Evolutionary conservation across 2,329 filamentous ascomycete genomes (phyloP).

Genomic region (Colletotrichum tropicicola): DNA sequence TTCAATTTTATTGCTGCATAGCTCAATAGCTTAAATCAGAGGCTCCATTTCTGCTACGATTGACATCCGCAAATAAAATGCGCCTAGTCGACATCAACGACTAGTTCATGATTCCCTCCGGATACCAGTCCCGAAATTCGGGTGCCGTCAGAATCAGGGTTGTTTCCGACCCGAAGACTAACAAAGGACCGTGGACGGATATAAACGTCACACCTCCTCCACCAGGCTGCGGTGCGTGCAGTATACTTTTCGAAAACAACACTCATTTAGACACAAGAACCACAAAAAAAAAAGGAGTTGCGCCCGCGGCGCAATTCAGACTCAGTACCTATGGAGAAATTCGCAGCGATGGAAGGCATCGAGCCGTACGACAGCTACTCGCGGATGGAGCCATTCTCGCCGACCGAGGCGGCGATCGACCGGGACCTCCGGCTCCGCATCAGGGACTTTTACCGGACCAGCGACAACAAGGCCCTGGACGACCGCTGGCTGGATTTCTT

Average conservation of each 20-base stretch:
- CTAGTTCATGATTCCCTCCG: conserved; percentile 3
- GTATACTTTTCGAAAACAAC: neutral
- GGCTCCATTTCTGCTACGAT: too few relatives aligned
- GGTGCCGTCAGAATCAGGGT: conserved; percentile 1
- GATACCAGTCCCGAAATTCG: conserved; percentile 11
- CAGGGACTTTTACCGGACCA: conserved; percentile 29
- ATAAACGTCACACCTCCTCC: conserved; percentile 13
- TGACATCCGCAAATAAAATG: too few relatives aligned
- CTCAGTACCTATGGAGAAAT: neutral
- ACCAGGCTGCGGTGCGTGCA: neutral
- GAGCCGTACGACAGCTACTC: conserved; percentile 29
- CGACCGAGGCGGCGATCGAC: conserved; percentile 23
- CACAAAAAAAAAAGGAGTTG: neutral
- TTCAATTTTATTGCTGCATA: too few relatives aligned
- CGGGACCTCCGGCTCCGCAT: conserved; percentile 30
- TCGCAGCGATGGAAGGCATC: conserved; percentile 17
- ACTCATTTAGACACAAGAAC: neutral
- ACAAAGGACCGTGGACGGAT: neutral
- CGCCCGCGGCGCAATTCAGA: neutral
- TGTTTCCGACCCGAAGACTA: conserved; percentile 18
- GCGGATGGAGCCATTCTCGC: conserved; percentile 23
- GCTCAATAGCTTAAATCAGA: too few relatives aligned
- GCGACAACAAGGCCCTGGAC: conserved; percentile 17
- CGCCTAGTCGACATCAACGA: too few relatives aligned
- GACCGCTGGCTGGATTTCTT: conserved; percentile 26